These are phyloP conservation scores for Aspergillus sergii DNA, from an alignment of 2,329 filamentous ascomycete species.

Conservation along the genomic window DNA sequence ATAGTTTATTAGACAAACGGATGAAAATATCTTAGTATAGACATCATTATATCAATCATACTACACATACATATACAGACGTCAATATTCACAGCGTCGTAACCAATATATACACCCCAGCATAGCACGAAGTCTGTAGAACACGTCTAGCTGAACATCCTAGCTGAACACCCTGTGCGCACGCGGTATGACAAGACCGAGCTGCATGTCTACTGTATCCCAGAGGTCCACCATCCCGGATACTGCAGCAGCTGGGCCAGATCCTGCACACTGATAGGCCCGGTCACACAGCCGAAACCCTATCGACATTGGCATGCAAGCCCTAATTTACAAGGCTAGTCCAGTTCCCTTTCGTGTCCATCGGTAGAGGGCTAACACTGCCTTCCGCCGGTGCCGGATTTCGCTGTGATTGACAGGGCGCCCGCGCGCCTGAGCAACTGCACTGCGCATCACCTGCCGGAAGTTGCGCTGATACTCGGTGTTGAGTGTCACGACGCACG, in stretches of 20 bases:
- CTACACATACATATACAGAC: constrained; percentile 3
- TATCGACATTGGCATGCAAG: background rate
- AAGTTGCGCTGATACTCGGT: constrained; percentile 97
- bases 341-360: constrained; percentile 93
- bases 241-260: background rate
- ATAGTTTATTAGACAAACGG: background rate
- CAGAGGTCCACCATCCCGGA: background rate
- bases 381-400: constrained; percentile 79
- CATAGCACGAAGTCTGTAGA: background rate
- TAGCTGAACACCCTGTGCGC: background rate
- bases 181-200: background rate
- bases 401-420: constrained; percentile 83
- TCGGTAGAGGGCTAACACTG: constrained; percentile 81
- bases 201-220: background rate
- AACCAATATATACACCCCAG: background rate
- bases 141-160: background rate
- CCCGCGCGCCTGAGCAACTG: constrained; percentile 82
- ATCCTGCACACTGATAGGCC: background rate
- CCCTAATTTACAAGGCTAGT: constrained; percentile 56
- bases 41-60: background rate
- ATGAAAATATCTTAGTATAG: background rate
- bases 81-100: background rate
- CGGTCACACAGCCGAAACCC: background rate
- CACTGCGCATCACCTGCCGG: constrained; percentile 91
- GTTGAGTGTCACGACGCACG: constrained; percentile 86